Percentiles rank a stretch among this genome's conserved stretches.
These are phyloP conservation scores for Baffinella frigidus DNA, from an alignment of 208 protist genomes.

Conservation along the genomic window DNA sequence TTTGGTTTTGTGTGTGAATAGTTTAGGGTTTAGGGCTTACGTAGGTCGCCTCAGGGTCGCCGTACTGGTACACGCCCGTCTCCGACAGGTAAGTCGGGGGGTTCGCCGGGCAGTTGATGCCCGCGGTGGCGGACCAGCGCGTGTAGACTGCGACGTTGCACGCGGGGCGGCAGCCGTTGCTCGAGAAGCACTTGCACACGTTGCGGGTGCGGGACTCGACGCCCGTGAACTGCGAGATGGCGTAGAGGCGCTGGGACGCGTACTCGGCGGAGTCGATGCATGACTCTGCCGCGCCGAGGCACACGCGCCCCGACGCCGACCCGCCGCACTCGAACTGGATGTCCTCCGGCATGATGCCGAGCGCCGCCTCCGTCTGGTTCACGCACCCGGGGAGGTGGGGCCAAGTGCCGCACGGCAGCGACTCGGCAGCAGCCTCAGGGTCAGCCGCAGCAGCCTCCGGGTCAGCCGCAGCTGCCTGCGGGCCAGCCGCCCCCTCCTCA, in stretches of 20 bases:
- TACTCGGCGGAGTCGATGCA: not conserved
- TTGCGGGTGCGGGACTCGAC: not conserved
- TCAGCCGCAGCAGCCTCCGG: no score
- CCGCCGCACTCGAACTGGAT: conserved; percentile 48
- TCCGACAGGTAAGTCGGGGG: conserved; percentile 5
- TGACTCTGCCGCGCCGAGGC: not conserved
- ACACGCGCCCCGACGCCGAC: not conserved
- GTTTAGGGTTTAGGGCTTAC: no score
- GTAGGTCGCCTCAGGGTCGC: conserved; percentile 29
- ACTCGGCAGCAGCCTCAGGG: no score
- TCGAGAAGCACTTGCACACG: conserved; percentile 49
- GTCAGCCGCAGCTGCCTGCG: no score
- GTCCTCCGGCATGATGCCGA: conserved; percentile 20
- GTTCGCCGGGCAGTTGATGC: conserved; percentile 44
- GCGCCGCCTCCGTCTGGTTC: no score
- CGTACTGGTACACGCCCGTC: conserved; percentile 57
- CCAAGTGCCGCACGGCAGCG: no score
- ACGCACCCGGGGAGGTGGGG: no score
- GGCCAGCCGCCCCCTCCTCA: no score
- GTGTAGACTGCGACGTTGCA: conserved; percentile 51
- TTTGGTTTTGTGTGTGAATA: no score
- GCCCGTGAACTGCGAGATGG: not conserved
- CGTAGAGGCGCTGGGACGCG: not conserved
- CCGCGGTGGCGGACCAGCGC: conserved; percentile 19
- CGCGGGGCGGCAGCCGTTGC: conserved; percentile 43